These are phyloP conservation scores for Jatropha curcas DNA, from an alignment of 345 rosid species.

Conservation along the genomic window DNA sequence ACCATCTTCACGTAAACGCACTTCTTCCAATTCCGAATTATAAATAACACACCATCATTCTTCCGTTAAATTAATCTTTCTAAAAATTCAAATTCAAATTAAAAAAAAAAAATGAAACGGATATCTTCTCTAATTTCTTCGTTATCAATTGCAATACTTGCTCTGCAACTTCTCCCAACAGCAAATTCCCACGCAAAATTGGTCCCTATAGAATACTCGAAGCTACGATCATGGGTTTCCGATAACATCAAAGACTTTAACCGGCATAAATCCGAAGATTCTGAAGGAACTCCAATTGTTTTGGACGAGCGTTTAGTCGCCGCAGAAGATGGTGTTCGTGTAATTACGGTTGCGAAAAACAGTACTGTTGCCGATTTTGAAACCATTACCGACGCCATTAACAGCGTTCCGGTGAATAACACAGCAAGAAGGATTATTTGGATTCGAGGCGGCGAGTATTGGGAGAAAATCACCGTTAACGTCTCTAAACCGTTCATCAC, in stretches of 20 bases:
- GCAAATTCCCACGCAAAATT: constrained; percentile 1
- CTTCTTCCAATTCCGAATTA: too few species aligned
- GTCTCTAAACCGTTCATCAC: constrained; percentile 15
- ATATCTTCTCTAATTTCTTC: background rate
- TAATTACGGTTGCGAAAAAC: constrained; percentile 23
- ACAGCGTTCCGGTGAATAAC: constrained; percentile 17
- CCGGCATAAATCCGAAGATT: background rate
- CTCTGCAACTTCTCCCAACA: background rate
- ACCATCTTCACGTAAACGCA: too few species aligned
- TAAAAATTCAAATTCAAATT: too few species aligned
- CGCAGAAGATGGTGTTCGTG: constrained; percentile 9
- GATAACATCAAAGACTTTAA: constrained; percentile 14
- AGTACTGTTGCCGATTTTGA: constrained; percentile 13
- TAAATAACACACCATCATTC: too few species aligned
- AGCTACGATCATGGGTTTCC: constrained; percentile 19
- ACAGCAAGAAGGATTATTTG: constrained; percentile 3
- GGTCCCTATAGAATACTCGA: constrained; percentile 19
- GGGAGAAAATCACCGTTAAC: constrained; percentile 29
- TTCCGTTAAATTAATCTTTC: too few species aligned
- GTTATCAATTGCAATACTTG: background rate
- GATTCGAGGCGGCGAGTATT: constrained; percentile 29
- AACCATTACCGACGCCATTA: constrained; percentile 22
- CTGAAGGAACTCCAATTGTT: background rate
- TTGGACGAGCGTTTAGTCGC: constrained; percentile 13
- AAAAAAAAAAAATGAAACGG: constrained; percentile 12